Base-by-base conservation (phyloP, 2,329 filamentous ascomycete species). In the Karstenula rhodostoma region DNA sequence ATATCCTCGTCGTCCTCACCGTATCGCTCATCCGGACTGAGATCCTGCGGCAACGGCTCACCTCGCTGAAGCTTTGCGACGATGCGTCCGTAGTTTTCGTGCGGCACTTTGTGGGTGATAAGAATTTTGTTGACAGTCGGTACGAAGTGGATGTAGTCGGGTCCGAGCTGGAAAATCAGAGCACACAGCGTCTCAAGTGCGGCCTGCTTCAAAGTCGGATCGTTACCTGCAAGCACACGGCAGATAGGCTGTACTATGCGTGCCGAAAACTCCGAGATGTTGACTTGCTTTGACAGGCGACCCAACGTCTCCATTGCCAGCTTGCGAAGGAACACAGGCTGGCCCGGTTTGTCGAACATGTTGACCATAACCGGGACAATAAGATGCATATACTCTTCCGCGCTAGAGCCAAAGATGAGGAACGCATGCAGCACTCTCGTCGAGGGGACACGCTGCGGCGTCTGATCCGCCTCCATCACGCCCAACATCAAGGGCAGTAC, bases 301-400 rank as follows among this genome's bases (percentile, higher is more conserved):
- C 93, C 94, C 61, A 99, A 89, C 0, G 93, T 96, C 71, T 99
- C 96, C 67, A 99, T 98, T 0, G 94, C 94, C 25, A 89, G 89
- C 77, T 93, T 96, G 56, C 93, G 87, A 50, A 97, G 87, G 60
- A 90, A 90, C 1, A 87, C 82, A 8, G 93, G 93, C 64, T 96
- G 92, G 12, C 90, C 89, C 33, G 90, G 87, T 73, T 93, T 96
- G 76, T 99, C 94, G 72, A 99, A 98, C 51, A 97, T 91, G 47
- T 91, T 89, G 9, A 99, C 94, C 71, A 99, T 93, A 37, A 96
- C 93, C 0, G 95, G 95, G 54, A 99, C 92, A 67, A 99, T 98
- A 55, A 99, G 84, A 76, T 99, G 95, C 95, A 99, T 99, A 77
- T 99, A 99, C 76, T 99, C 95, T 76, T 99, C 95, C 12, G 91